Base-by-base conservation (phyloP, 306 rosid species). In the Corylus heterophylla region DNA sequence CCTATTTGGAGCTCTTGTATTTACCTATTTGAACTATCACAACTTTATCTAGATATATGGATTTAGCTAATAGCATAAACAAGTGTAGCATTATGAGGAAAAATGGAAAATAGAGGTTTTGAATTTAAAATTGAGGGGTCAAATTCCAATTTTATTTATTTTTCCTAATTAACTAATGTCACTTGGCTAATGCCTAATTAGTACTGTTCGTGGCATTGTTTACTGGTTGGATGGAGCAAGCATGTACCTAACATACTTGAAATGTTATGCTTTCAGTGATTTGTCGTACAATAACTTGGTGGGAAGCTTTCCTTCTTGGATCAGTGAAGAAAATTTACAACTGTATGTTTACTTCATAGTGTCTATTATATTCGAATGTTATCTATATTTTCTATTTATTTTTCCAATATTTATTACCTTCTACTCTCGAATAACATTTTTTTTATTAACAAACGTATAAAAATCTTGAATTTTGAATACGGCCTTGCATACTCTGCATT, bases 301-400 rank as follows among this genome's bases (percentile, higher is more conserved):
- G 7, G 98, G 98, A 71, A 85, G 83, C 79, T 31, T 94, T 73
- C 98, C 98, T 64, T 79, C 97, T 69, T 94, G 98, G 98, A 86
- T 82, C 71, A 87, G 71, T 31, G 69, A 76, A 47, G 76, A 5
- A 69, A 82, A 79, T 80, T 74, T 90, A 61, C 89, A 89, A 74
- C 73, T 89, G 97, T 94, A 82, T 75, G 94, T 85, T 35, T 39
- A n/a, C 49, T 47, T 49, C 14, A 49, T 12, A 67, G 66, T 50
- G 29, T 37, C 12, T 17, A 29, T 78, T 42, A 45, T 58, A 3
- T 66, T 8, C 0, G 12, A 20, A 5, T 2, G 22, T 56, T 22
- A 12, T 3, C 7, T 31, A 63, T 31, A 29, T 31, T 29, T 42
- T 11, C 18, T 48, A 16, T 29, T 49, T 58, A 13, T 31, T 35